These are phyloP conservation scores for Nemania serpens DNA, from an alignment of 2,329 filamentous ascomycete species.

Conservation along the genomic window DNA sequence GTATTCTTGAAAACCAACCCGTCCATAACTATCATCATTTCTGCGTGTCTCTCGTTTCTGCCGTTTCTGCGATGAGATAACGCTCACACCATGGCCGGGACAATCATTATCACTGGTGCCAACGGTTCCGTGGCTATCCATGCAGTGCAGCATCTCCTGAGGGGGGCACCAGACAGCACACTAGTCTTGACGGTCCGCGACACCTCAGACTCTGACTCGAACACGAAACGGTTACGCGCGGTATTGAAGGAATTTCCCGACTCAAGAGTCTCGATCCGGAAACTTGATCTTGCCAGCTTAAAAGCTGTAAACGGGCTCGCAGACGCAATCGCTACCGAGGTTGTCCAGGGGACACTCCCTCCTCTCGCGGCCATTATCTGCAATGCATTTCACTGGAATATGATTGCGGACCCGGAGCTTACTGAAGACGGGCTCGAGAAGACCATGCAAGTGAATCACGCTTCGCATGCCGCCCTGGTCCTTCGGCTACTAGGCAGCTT, in stretches of 20 bases:
- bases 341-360: constrained; percentile 39
- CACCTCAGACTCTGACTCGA: constrained; percentile 37
- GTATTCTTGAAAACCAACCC: neutral
- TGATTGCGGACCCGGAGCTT: constrained; percentile 39
- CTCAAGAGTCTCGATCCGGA: constrained; percentile 44
- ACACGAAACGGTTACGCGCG: constrained; percentile 38
- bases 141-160: constrained; percentile 31
- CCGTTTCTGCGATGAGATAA: neutral
- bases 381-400: constrained; percentile 48
- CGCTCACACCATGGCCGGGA: constrained; percentile 37
- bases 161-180: constrained; percentile 30
- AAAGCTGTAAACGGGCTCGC: constrained; percentile 44
- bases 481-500: constrained; percentile 60
- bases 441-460: constrained; percentile 46
- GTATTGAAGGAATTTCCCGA: constrained; percentile 39
- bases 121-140: constrained; percentile 44
- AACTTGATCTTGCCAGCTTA: constrained; percentile 45
- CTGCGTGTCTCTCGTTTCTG: neutral
- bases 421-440: constrained; percentile 46
- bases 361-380: constrained; percentile 45
- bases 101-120: constrained; percentile 45
- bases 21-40: neutral
- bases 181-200: constrained; percentile 43
- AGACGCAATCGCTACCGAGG: constrained; percentile 33
- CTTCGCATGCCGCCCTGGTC: constrained; percentile 46